Evolutionary conservation across 805 yeast genomes (phyloP), one percentile per base, ranked within the genome.

Genomic region (Lipomyces chichibuensis): DNA sequence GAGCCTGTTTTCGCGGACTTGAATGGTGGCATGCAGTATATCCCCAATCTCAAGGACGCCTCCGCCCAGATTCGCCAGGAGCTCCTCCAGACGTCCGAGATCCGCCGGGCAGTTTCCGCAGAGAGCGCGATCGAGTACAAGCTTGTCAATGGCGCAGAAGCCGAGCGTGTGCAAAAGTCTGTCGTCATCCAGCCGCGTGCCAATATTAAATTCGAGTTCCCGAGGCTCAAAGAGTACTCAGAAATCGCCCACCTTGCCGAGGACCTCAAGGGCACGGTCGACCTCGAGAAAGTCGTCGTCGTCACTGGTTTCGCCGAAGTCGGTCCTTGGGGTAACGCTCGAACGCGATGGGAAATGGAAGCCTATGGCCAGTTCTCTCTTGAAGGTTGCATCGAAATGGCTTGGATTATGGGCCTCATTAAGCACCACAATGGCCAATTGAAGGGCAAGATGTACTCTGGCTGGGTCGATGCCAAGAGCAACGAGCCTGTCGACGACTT

Each of bases 291-390:
- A 73, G 95, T 92, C 67, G 85, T 94, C 73, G 99, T 95, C 71
- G 94, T 95, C 68, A 94, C 99, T 58, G 99, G 99, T 81, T 95
- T 94, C 83, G 84, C 97, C 71, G 99, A 95, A 82, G 98, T 95
- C 74, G 96, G 98, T 77, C 99, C 99, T 76, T 96, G 98, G 97
- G 99, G 99, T 86, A 92, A 93, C 79, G 82, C 99, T 51, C 90
- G 98, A 85, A 95, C 99, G 65, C 88, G 99, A 85, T 95, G 99
- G 99, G 98, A 95, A 81, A 95, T 95, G 97, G 99, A 95, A 83
- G 91, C 98, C 57, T 73, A 79, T 69, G 99, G 99, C 76, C 92
- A 90, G 77, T 95, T 95, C 81, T 93, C 98, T 9, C 83, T 95
- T 74, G 99, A 95, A 82, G 99, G 99, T 77, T 90, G 97, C 77